Evolutionary conservation across 352 stramenopile genomes (phyloP), one percentile per base, ranked within the genome.

Genomic region (Globisporangium paddicum): DNA sequence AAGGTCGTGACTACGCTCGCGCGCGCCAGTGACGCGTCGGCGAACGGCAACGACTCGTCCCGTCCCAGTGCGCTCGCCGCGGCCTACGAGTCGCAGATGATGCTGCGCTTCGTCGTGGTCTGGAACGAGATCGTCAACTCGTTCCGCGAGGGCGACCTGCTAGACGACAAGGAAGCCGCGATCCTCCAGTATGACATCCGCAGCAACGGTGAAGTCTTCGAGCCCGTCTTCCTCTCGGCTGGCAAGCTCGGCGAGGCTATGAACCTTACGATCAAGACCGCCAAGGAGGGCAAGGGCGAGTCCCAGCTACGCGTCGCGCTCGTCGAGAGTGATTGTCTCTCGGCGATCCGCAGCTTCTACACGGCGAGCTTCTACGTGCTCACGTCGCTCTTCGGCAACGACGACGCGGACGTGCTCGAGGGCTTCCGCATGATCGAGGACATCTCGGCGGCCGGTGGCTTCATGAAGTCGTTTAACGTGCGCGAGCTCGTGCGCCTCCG

Each of bases 41-140:
- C 72, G 11, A 82, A 63, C 48, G 72, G 73, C 16, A 72, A 68
- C 2, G 73, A 83, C 23, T 75, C 64, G 28, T 71, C 68, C 3
- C 80, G 76, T 47, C 64, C 75, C 0, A 88, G 76, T 45, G 63
- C 69, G 2, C 10, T 83, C 3, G 76, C 75, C 3, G 74, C 77
- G 0, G 78, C 78, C 3, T 90, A 88, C 64, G 74, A 90, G 55
- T 89, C 77, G 25, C 81, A 91, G 60, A 89, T 89, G 81, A 87
- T 89, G 79, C 61, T 91, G 21, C 81, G 81, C 9, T 91, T 91
- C 26, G 81, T 89, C 9, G 81, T 91, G 5, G 81, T 91, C 2
- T 91, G 81, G 81, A 91, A 91, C 53, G 81, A 91, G 52, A 89
- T 89, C 38, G 80, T 91, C 5, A 91, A 91, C 64, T 89, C 79